These are phyloP conservation scores for Blastobotrys chiropterorum DNA, from an alignment of 805 yeast genomes.

Conservation along the genomic window DNA sequence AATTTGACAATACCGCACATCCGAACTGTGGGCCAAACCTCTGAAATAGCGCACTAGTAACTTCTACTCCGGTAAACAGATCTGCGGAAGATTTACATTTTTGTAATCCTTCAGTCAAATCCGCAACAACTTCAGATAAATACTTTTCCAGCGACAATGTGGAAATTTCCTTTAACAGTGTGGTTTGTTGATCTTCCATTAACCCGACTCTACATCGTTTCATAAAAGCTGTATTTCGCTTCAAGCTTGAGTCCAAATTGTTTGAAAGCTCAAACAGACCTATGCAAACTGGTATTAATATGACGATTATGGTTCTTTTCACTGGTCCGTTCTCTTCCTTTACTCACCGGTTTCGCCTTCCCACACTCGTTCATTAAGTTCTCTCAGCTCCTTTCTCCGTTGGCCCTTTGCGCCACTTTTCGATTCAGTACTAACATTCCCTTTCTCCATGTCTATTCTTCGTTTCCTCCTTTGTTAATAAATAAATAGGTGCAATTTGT, in stretches of 20 bases:
- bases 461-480: not conserved
- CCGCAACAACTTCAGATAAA: constrained; percentile 58
- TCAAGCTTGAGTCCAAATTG: constrained; percentile 59
- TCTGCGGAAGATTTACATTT: constrained; percentile 52
- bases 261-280: constrained; percentile 16
- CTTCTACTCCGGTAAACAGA: constrained; percentile 55
- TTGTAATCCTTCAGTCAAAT: constrained; percentile 56
- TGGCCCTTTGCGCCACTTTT: constrained; percentile 1
- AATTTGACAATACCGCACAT: constrained; percentile 38
- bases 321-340: constrained; percentile 40
- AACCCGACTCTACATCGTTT: constrained; percentile 58
- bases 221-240: constrained; percentile 73
- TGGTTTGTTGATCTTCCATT: constrained; percentile 42
- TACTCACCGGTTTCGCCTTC: constrained; percentile 39
- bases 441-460: not conserved
- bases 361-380: constrained; percentile 49
- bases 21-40: constrained; percentile 56
- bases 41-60: constrained; percentile 70
- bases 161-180: constrained; percentile 54
- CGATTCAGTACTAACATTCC: not conserved
- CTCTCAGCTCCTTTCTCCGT: constrained; percentile 30
- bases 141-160: constrained; percentile 67
- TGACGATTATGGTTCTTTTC: constrained; percentile 45
- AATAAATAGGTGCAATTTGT: not conserved
- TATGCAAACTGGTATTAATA: constrained; percentile 7